A percentile compares a stretch with the other conserved stretches of the same genome.
These are phyloP conservation scores for Pythium brassicae DNA, from an alignment of 352 stramenopile genomes.

Conservation along the genomic window DNA sequence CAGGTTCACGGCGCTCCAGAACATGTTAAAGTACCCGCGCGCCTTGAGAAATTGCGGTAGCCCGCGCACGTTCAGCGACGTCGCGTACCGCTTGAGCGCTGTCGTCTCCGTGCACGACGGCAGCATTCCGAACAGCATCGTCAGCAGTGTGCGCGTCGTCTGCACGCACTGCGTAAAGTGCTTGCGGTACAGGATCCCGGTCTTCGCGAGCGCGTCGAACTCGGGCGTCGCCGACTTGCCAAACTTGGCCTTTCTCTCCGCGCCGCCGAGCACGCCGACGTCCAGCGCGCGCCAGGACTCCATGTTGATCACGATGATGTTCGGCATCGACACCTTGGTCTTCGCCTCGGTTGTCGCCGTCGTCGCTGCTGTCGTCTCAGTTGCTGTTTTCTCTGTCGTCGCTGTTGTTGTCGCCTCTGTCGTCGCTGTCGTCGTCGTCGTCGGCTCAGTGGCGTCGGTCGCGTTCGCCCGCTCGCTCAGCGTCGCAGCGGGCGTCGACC, in stretches of 20 bases:
- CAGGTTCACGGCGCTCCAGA: constrained; percentile 62
- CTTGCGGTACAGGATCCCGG: constrained; percentile 56
- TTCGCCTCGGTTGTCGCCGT: constrained; percentile 1
- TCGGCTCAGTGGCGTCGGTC: background rate
- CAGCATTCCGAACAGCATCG: constrained; percentile 68
- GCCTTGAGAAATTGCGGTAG: constrained; percentile 65
- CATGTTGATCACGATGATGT: constrained; percentile 77
- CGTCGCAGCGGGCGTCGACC: background rate
- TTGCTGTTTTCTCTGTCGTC: background rate
- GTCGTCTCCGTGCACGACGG: constrained; percentile 66
- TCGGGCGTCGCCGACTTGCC: constrained; percentile 50
- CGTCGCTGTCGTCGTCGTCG: background rate
- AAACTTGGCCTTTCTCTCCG: constrained; percentile 30
- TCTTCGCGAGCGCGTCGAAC: constrained; percentile 52
- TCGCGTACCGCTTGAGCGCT: constrained; percentile 53
- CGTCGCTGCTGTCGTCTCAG: background rate
- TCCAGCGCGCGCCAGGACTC: constrained; percentile 67
- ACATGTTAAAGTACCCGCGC: constrained; percentile 66
- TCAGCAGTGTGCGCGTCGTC: constrained; percentile 60
- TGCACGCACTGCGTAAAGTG: constrained; percentile 72
- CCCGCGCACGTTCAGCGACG: constrained; percentile 41
- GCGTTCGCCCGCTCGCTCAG: background rate
- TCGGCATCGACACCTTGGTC: constrained; percentile 23
- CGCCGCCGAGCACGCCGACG: constrained; percentile 55
- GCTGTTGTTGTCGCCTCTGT: background rate